These are phyloP conservation scores for Letharia columbiana DNA, from an alignment of 495 filamentous ascomycete species.

Conservation along the genomic window DNA sequence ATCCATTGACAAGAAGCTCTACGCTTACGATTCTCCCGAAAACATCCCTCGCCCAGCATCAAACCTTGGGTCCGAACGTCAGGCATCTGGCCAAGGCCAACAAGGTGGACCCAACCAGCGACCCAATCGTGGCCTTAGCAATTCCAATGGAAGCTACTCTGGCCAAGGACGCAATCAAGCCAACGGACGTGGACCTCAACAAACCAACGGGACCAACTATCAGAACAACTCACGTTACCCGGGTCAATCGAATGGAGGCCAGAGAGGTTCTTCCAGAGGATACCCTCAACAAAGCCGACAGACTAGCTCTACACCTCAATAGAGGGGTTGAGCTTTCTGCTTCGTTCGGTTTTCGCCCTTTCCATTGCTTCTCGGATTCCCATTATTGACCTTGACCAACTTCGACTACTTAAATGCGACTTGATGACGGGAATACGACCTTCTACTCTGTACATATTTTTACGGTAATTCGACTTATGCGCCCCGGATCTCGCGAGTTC, in stretches of 20 bases:
- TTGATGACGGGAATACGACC: constrained; percentile 3
- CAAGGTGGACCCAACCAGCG: constrained; percentile 11
- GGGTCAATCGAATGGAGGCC: constrained; percentile 17
- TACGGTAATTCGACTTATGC: constrained; percentile 1
- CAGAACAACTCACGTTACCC: constrained; percentile 15
- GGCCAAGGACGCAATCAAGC: constrained; percentile 7
- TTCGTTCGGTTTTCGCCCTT: not conserved
- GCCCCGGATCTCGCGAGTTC: not conserved
- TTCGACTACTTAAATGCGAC: constrained; percentile 1
- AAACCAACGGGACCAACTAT: constrained; percentile 16
- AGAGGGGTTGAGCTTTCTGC: constrained; percentile 1
- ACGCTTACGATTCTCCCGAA: constrained; percentile 95
- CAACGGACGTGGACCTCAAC: constrained; percentile 15
- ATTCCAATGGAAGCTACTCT: constrained; percentile 15
- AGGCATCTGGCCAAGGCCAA: constrained; percentile 24
- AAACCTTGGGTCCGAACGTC: constrained; percentile 27
- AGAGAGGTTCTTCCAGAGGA: constrained; percentile 16
- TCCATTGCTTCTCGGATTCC: constrained; percentile 4
- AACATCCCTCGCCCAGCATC: constrained; percentile 70
- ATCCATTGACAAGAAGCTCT: constrained; percentile 94
- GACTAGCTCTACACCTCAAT: constrained; percentile 20
- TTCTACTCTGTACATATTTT: constrained; percentile 13
- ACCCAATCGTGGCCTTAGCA: constrained; percentile 11
- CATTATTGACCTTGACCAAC: not conserved
- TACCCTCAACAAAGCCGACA: constrained; percentile 18